Base-by-base conservation (phyloP, 768 basidiomycete species). In the Lactifluus volemus region DNA sequence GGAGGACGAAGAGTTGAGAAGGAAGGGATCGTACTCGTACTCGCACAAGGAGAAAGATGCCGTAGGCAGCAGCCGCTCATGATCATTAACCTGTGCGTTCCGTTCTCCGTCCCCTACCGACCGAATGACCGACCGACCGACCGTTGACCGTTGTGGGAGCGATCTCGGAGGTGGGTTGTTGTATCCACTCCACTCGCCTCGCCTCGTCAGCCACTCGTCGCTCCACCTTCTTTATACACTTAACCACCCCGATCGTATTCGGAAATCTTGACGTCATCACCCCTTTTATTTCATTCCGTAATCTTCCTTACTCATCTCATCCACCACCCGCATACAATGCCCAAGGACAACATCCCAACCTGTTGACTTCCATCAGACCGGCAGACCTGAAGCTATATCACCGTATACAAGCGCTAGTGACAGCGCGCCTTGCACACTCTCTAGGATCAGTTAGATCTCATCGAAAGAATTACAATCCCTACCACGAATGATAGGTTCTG, bases 201-300 rank as follows among this genome's bases (percentile, higher is more conserved):
- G 36, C 36, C 45, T 47, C 45, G 45, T 45, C 19, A 45, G 50
- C 50, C 50, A 52, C 49, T 34, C 34, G 17, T 42, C 45, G 59
- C 59, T 62, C 61, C 61, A 62, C 61, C 47, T 60, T 47, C 49
- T 25, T 25, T 25, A 25, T 25, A 39, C 34, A 25, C 6, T 30
- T 51, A 34, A 53, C 56, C 45, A 62, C 61, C 61, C 61, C 52
- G 61, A 63, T 63, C 61, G 58, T 44, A 44, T 42, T 58, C 19
- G 51, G 45, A 50, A 42, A 54, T 54, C 52, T 63, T 63, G 61
- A 63, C 61, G 61, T 63, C 61, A 63, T 58, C 61, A 63, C 61
- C 61, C 61, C 25, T 25, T 58, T 19, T 30, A 49, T 62, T 58
- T 11, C 45, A 21, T 17, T 39, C 11, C 47, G 21, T 49, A 45